phyloP scores from a whole-genome alignment of 805 yeast genomes.

The Myxozyma geophila region DNA sequence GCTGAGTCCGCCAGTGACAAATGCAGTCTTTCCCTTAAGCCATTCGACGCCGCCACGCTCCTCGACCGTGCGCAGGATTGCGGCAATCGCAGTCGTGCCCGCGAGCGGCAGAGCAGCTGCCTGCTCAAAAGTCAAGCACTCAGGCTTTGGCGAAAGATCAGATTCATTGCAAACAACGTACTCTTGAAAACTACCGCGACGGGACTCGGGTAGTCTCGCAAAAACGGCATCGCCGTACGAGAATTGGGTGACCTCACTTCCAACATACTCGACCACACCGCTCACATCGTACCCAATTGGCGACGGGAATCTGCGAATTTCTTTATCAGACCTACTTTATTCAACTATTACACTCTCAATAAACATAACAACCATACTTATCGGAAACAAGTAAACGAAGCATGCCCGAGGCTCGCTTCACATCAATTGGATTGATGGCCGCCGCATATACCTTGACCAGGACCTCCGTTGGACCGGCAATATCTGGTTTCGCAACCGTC shows the following conservation, averaged over 20 bases:
- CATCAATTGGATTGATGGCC: conserved; percentile 36
- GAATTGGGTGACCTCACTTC: conserved; percentile 28
- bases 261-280: conserved; percentile 36
- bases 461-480: conserved; percentile 32
- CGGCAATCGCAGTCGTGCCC: conserved; percentile 31
- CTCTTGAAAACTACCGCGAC: conserved; percentile 28
- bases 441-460: conserved; percentile 33
- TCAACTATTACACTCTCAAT: neutral
- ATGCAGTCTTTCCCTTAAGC: conserved; percentile 31
- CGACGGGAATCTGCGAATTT: conserved; percentile 18
- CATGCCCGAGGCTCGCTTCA: conserved; percentile 32
- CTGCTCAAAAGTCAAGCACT: conserved; percentile 30
- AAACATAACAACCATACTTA: conserved; percentile 1
- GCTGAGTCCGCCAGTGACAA: conserved; percentile 34
- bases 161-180: conserved; percentile 16
- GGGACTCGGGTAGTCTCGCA: conserved; percentile 10
- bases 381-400: conserved; percentile 15
- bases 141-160: conserved; percentile 30
- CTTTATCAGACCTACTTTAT: neutral
- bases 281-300: conserved; percentile 36
- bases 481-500: conserved; percentile 30
- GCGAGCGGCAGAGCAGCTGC: conserved; percentile 38
- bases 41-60: neutral
- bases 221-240: conserved; percentile 37
- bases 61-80: conserved; percentile 7